A percentile compares a stretch with the other conserved stretches of the same genome.
Conservation (phyloP, 805 yeast genomes). For the Metschnikowia vanudenii region DNA sequence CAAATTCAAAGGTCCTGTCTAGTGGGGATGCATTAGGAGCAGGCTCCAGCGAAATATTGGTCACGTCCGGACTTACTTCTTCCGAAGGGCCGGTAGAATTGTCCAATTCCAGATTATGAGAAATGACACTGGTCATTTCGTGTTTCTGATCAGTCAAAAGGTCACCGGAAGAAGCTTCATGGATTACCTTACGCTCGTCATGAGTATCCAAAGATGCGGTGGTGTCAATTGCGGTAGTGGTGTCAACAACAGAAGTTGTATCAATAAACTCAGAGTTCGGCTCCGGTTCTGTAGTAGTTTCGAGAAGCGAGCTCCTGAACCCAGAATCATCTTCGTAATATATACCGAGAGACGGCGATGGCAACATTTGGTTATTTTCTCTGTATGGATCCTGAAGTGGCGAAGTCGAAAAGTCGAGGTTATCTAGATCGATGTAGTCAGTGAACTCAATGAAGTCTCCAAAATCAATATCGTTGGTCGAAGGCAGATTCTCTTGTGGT, state of each 20-base stretch:
- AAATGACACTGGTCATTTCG: neutral
- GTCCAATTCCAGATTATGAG: constrained; percentile 5
- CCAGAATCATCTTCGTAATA: constrained; percentile 3
- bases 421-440: constrained; percentile 41
- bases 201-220: neutral
- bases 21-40: constrained; percentile 11
- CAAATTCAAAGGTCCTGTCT: constrained; percentile 15
- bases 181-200: neutral
- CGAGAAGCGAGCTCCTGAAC: neutral
- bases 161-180: neutral
- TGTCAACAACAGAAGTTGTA: neutral
- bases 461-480: constrained; percentile 16
- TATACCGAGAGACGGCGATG: constrained; percentile 2
- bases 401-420: constrained; percentile 28
- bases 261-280: neutral
- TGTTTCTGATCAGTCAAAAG: neutral
- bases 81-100: constrained; percentile 1
- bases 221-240: constrained; percentile 9
- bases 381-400: constrained; percentile 5
- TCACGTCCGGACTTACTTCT: neutral
- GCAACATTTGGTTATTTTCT: neutral
- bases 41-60: constrained; percentile 3
- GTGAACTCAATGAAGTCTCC: constrained; percentile 41
- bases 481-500: neutral
- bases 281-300: neutral